Base-by-base conservation (phyloP, 345 rosid genomes). In the Linum usitatissimum region DNA sequence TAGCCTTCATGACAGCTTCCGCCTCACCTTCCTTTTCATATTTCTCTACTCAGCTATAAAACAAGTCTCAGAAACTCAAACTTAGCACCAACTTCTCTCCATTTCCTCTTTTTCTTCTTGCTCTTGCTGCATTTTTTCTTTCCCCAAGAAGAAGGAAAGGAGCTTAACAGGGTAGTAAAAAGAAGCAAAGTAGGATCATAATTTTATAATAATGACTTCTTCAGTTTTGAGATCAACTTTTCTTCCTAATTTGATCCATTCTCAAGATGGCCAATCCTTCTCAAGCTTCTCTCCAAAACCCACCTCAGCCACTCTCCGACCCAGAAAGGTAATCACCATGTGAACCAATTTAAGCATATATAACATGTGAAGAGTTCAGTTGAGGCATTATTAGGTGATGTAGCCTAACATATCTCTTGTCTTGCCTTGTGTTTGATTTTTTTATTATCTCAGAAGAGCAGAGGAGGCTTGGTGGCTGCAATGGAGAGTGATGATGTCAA, bases 381-480 rank as follows among this genome's bases (percentile, higher is more conserved):
- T 23, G 28, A 23, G 28, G 28, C 28, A 2, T 23, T 23, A 23
- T 23, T 23, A 23, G 28, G 28, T 23, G 28, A 23, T 23, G 28
- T 23, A 0, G 28, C 28, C 28, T 23, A 23, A 23, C 28, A 23
- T 23, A 23, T 23, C 2, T 23, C 1, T 23, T 2, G 28, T 23
- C 28, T 23, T 23, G 28, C 3, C 8, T 34, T 34, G 38, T 34
- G 38, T 34, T 4, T 34, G 38, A 3, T 34, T 34, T 34, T 1
- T n/a, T n/a, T n/a, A n/a, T n/a, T 5, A 34, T 34, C 13, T 45
- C 51, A 45, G 51, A 45, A 12, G 10, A 45, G 10, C 51, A 45
- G 51, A 15, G 51, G 51, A 4, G 56, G 49, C 23, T 60, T 60
- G 13, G 64, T 54, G 19, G 70, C 70, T 12, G 59, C 59, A 8